Evolutionary conservation across 108 stramenopile species (phyloP), one percentile per base, ranked within the genome.

Genomic region (Chaetoceros muelleri): DNA sequence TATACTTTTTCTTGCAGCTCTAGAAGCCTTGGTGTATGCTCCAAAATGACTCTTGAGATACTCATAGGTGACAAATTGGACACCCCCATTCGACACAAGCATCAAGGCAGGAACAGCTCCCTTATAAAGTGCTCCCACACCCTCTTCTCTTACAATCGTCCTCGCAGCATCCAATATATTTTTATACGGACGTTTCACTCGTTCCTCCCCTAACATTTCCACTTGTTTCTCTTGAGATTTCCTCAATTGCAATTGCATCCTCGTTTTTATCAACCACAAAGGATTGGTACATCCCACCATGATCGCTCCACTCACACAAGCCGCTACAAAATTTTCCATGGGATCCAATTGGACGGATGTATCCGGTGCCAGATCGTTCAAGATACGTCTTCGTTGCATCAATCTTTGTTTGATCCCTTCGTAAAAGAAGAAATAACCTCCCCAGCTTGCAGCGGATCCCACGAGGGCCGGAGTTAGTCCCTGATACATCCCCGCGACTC

Each of bases 231-330:
- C 48, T 45, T 69, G 40, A 2, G 72, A 31, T 24, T 58, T 51
- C 55, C 65, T 75, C 74, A 74, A 84, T 76, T 99, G 99, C 20
- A 99, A 64, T 76, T 98, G 95, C 76, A 99, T 73, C 45, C 99
- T 66, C 21, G 94, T 92, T 66, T 99, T 99, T 49, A 99, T 81
- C 29, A 99, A 71, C 98, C 99, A 99, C 2, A 99, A 57, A 10
- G 99, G 99, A 75, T 99, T 99, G 26, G 97, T 98, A 1, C 92
- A 29, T 2, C 77, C 68, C n/a, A 98, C 96, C 87, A 97, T 90
- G 44, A 88, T 68, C 24, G 76, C 82, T 40, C 99, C 96, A 2
- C 75, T 66, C 7, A 69, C 28, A 34, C 77, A 80, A 0, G 86
- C 84, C 29, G 80, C 44, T 1, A 59, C 30, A 52, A 89, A 90